Conservation (phyloP, 2,329 filamentous ascomycete species). For the Immersiporthe knoxdaviesiana region DNA sequence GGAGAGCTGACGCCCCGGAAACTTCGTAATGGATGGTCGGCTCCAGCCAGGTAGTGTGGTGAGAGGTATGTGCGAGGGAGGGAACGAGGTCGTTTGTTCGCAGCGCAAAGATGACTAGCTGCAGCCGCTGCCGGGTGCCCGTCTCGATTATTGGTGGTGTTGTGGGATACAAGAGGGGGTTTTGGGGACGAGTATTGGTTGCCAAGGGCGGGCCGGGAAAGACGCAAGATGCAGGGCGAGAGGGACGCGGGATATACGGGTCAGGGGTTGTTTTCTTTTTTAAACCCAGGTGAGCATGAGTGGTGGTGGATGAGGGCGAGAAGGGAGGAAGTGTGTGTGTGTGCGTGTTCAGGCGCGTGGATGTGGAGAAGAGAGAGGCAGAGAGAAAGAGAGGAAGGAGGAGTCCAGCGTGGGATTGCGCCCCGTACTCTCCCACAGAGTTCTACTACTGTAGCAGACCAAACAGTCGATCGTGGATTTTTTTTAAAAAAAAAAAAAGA, state of each 20-base stretch:
- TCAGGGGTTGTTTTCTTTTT: not conserved
- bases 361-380: not conserved
- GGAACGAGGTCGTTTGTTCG: slow-evolving; percentile 15
- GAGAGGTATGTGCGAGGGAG: not conserved
- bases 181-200: slow-evolving; percentile 16
- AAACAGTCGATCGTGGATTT: not conserved
- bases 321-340: not conserved
- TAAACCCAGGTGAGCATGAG: not conserved
- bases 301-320: not conserved
- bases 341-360: not conserved
- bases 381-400: not conserved
- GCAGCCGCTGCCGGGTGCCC: slow-evolving; percentile 23
- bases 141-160: slow-evolving; percentile 22
- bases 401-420: not conserved
- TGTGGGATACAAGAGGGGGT: slow-evolving; percentile 1
- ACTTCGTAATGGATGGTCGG: slow-evolving; percentile 3
- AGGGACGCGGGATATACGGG: not conserved
- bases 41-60: not conserved
- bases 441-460: not conserved
- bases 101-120: slow-evolving; percentile 16
- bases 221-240: slow-evolving; percentile 22
- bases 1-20: slow-evolving; percentile 9
- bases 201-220: slow-evolving; percentile 21
- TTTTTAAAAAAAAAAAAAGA: not conserved
- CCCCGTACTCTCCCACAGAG: not conserved